Evolutionary conservation across 352 stramenopile species (phyloP), one percentile per base, ranked within the genome.

Genomic region (Pythium apleroticum): DNA sequence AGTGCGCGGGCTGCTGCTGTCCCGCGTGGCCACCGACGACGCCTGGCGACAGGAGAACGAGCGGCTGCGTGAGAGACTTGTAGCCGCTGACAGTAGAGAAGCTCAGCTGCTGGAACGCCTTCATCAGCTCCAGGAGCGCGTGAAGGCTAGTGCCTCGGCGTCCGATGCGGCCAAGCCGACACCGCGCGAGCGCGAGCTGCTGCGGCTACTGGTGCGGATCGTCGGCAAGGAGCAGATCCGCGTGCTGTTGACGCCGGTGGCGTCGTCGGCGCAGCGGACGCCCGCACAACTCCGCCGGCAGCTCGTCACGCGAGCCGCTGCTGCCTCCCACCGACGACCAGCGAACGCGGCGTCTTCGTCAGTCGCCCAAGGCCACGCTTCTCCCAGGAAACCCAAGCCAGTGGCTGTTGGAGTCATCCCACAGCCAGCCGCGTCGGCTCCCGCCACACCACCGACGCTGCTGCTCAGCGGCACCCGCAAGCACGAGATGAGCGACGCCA

Each of bases 11-110:
- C 53, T 67, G n/a, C 39, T 61, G 43, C 52, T 25, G 11, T 39
- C 58, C 15, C 57, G 19, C 15, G 28, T 54, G 10, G 41, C 43
- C 45, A 59, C 49, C 5, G 65, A 77, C 31, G 54, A 67, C 2
- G 69, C 69, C 10, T 79, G 69, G 69, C 49, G 60, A n/a, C 55
- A 63, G 17, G 68, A 79, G 60, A 79, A 71, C 41, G 58, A 52
- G 15, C 50, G 28, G 24, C 52, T 79, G 20, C 72, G 65, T 6
- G 45, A 73, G 30, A 58, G 57, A 22, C 52, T 75, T 19, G 56
- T 39, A 7, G 49, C 41, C 3, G 19, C 64, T 1, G 59, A 46
- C 1, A 46, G 17, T 11, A 15, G 39, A 46, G 39, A 46, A 46
- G 19, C 39, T 46, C 15, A 46, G 39, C 39, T 46, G 17, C 39